Base-by-base conservation (phyloP, 805 yeast genomes). In the Monosporozyma aerobia region DNA sequence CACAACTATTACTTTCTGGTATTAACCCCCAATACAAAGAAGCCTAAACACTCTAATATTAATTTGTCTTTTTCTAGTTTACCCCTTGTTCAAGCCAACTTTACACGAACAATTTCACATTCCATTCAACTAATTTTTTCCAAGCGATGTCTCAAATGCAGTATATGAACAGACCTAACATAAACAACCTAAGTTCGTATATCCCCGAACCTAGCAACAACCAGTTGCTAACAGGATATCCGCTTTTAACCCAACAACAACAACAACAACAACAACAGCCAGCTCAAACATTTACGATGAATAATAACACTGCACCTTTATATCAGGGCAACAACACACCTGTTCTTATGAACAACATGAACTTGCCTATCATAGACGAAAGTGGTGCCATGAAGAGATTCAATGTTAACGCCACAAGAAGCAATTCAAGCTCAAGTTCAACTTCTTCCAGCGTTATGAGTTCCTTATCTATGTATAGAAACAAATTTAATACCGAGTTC, bases 401-500 rank as follows among this genome's bases (percentile, higher is more conserved):
- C 29, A 53, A 53, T 35, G 43, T 47, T 16, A 55, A 53, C 44
- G 53, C 58, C 3, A 49, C 54, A 14, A 56, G 58, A 46, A 53
- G 56, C 52, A 52, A 49, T 27, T 56, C 58, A 29, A 53, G 55
- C 39, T 55, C 57, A 19, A 51, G 54, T 27, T 41, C 55, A n/a
- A 35, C 51, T 4, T 19, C 47, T 7, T 47, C 51, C 4, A 39
- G 40, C 16, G 47, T 19, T 11, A 50, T 44, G 48, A 50, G 51
- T 27, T 40, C 45, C 23, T 23, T 43, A 23, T 47, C 49, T 39
- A 43, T 45, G 46, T 29, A 37, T 37, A 19, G 29, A 48, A 48
- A 40, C 16, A 16, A 25, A 25, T 48, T 48, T 25, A 25, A 40
- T 19, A 22, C n/a, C 23, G 51, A 48, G 7, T 11, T n/a, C 5